A percentile compares a stretch with the other conserved stretches of the same genome.
Evolutionary conservation across 805 yeast genomes (phyloP).

Genomic region (Candida orba): DNA sequence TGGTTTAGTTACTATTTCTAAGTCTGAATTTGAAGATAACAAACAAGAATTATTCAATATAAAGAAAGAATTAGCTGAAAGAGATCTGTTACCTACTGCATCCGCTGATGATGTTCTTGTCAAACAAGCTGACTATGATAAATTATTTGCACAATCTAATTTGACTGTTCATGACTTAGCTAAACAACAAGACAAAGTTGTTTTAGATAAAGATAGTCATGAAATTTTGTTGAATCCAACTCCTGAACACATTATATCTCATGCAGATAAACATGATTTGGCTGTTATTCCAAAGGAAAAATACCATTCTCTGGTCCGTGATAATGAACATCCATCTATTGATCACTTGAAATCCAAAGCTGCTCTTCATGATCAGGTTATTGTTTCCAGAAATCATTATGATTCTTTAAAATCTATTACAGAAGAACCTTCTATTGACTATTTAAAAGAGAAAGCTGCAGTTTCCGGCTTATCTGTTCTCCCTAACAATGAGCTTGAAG

Average conservation of each 20-base stretch:
- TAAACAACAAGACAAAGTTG: background rate
- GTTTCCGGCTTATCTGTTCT: background rate
- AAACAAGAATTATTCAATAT: slow-evolving; percentile 15
- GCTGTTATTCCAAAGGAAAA: slow-evolving; percentile 5
- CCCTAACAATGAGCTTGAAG: slow-evolving; percentile 4
- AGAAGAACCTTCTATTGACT: slow-evolving; percentile 7
- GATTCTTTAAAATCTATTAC: slow-evolving; percentile 13
- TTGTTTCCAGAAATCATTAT: slow-evolving; percentile 21
- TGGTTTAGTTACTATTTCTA: slow-evolving; percentile 8
- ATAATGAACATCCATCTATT: slow-evolving; percentile 20
- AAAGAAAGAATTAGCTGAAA: slow-evolving; percentile 19
- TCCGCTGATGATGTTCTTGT: slow-evolving; percentile 13
- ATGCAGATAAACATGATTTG: slow-evolving; percentile 7
- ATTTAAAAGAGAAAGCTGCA: slow-evolving; percentile 2
- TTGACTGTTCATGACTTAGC: slow-evolving; percentile 6
- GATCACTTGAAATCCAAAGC: slow-evolving; percentile 18
- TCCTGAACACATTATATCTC: background rate
- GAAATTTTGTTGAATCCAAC: slow-evolving; percentile 4
- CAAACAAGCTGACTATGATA: slow-evolving; percentile 12
- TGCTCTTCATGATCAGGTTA: slow-evolving; percentile 15
- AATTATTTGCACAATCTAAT: slow-evolving; percentile 9
- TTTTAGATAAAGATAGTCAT: slow-evolving; percentile 4
- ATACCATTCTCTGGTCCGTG: slow-evolving; percentile 12
- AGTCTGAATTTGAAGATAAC: slow-evolving; percentile 7
- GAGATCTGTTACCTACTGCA: slow-evolving; percentile 22